phyloP scores from a whole-genome alignment of 805 yeast species.

The Tetrapisispora taiwanensis region DNA sequence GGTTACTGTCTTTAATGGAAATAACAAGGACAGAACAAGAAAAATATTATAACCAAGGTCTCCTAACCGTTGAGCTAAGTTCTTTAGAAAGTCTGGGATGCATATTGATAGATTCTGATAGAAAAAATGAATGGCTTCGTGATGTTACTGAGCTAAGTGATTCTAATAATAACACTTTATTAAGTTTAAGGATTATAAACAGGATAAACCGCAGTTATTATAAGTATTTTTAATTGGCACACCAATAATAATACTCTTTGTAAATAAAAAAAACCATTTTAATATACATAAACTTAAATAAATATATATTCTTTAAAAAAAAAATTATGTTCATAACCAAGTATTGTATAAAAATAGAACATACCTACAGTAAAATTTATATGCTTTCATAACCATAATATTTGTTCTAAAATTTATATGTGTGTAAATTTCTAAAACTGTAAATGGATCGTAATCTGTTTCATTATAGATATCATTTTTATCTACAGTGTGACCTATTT shows the following conservation, averaged over 20 bases:
- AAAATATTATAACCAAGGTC: constrained; percentile 41
- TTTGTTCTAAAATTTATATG: background rate
- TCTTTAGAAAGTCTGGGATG: constrained; percentile 44
- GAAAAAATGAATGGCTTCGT: constrained; percentile 45
- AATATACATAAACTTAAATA: background rate
- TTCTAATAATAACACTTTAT: constrained; percentile 27
- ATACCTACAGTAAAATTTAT: no score
- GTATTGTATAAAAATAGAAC: background rate
- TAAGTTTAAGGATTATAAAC: constrained; percentile 39
- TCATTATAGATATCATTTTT: no score
- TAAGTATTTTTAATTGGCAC: constrained; percentile 11
- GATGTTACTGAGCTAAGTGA: constrained; percentile 55
- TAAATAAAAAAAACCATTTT: background rate
- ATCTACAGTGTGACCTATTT: no score
- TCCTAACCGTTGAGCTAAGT: constrained; percentile 55
- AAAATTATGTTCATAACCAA: background rate
- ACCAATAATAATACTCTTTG: background rate
- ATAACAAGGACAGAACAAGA: constrained; percentile 18
- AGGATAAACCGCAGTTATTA: constrained; percentile 58
- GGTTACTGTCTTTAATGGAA: constrained; percentile 32
- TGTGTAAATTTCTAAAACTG: no score
- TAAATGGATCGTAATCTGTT: no score
- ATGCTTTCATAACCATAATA: background rate
- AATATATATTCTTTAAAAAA: background rate
- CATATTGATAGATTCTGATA: constrained; percentile 39